phyloP scores from a whole-genome alignment of 2,329 filamentous ascomycete genomes.

The Fusarium odoratissimum region DNA sequence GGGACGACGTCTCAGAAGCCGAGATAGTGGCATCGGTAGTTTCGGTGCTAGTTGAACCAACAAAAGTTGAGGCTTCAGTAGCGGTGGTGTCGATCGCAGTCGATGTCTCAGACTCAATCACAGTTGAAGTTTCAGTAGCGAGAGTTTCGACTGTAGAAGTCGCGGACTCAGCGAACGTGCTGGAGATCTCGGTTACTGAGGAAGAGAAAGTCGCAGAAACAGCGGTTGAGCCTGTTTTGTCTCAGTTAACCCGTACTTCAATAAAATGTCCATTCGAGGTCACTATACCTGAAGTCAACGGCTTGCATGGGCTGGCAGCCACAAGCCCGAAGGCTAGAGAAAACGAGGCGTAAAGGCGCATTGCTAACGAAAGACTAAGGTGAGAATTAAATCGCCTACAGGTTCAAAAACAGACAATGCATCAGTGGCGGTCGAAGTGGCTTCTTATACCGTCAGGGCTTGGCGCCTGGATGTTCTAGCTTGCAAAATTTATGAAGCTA shows the following conservation, averaged over 20 bases:
- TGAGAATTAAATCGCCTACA: neutral
- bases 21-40: neutral
- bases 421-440: neutral
- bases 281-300: neutral
- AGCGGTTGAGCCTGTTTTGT: neutral
- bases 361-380: neutral
- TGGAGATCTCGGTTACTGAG: accelerated
- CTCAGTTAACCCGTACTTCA: accelerated
- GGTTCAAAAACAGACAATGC: neutral
- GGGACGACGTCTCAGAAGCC: neutral
- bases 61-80: neutral
- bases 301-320: neutral
- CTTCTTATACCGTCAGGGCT: neutral
- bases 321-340: neutral
- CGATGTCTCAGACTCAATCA: accelerated
- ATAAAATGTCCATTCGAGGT: neutral
- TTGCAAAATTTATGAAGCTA: neutral
- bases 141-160: neutral
- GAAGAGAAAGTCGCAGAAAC: neutral
- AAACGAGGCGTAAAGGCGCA: neutral
- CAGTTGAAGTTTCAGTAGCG: neutral
- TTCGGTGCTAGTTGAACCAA: neutral
- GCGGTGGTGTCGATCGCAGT: neutral
- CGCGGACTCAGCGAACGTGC: neutral
- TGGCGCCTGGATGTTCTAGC: neutral